Evolutionary conservation across 2,329 filamentous ascomycete species (phyloP).

Genomic region (Cytospora chrysosperma): DNA sequence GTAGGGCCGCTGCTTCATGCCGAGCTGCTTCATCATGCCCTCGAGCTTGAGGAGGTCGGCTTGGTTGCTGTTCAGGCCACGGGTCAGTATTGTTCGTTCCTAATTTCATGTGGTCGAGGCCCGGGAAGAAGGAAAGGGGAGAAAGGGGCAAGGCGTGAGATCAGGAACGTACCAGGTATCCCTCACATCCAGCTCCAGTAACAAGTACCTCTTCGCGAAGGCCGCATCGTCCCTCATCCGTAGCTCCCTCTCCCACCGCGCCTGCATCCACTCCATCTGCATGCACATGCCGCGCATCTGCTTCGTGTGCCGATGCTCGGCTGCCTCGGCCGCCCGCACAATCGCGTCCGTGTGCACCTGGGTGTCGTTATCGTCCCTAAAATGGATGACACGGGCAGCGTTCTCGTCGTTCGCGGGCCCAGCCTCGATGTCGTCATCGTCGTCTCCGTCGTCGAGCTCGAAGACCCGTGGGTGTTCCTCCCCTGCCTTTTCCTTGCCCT

Average conservation of each 20-base stretch:
- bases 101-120: neutral
- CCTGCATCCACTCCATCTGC: conserved; percentile 89
- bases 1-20: conserved; percentile 35
- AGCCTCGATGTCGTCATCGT: conserved; percentile 14
- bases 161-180: conserved; percentile 76
- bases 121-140: neutral
- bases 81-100: conserved; percentile 4
- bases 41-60: conserved; percentile 83
- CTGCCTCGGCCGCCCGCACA: conserved; percentile 56
- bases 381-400: conserved; percentile 24
- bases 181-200: conserved; percentile 76
- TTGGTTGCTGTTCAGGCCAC: conserved; percentile 68
- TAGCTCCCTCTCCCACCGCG: conserved; percentile 76
- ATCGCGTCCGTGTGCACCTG: conserved; percentile 58
- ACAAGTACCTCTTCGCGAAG: conserved; percentile 83
- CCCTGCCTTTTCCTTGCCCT: conserved; percentile 20
- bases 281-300: conserved; percentile 80
- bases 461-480: conserved; percentile 25
- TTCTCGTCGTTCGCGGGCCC: conserved; percentile 17
- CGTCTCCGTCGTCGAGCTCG: conserved; percentile 28
- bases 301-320: conserved; percentile 68
- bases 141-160: neutral
- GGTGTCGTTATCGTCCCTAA: conserved; percentile 35
- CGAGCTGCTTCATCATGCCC: conserved; percentile 68
- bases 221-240: conserved; percentile 76